Evolutionary conservation across 106 monocot species (phyloP), one percentile per base, ranked within the genome.

Genomic region (Dactylorhiza incarnata): DNA sequence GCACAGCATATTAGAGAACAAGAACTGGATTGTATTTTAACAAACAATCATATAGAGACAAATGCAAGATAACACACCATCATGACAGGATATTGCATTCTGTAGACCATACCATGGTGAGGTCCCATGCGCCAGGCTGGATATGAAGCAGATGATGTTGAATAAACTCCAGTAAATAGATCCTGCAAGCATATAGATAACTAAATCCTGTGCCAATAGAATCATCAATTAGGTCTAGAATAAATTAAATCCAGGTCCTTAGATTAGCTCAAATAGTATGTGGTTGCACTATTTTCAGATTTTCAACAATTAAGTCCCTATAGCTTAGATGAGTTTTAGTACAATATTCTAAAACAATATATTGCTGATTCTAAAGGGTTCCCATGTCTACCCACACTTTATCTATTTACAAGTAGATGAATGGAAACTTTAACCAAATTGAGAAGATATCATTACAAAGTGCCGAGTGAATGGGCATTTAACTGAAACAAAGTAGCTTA

Each of bases 131-230:
- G 66, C 72, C 79, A 84, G 17, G 58, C 71, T 25, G 72, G 49
- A 45, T 71, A 22, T 51, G 72, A 47, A 61, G 74, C 71, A 66
- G 20, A 8, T 66, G 20, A 8, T 66, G 78, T 22, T 66, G 24
- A 71, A 75, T 84, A 76, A n/a, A 61, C 22, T 68, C 62, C 71
- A 37, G 72, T 65, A 76, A 80, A 84, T 23, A 84, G 70, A 76
- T 84, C 83, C 83, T 84, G 63, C 59, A 29, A 51, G 61, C 45
- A 50, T 56, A 56, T 59, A 45, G 6, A 76, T 65, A 55, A 69
- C 15, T 5, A 19, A 66, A 66, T 26, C 45, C 15, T 17, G 69
- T n/a, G 5, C 17, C n/a, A 69, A 69, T 45, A 45, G 69, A 69
- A 45, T 69, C 16, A 69, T 26, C 43, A 69, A 45, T 45, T 16